Evolutionary conservation across 2,329 filamentous ascomycete genomes (phyloP), one percentile per base, ranked within the genome.

Genomic region (Gremmenia infestans): DNA sequence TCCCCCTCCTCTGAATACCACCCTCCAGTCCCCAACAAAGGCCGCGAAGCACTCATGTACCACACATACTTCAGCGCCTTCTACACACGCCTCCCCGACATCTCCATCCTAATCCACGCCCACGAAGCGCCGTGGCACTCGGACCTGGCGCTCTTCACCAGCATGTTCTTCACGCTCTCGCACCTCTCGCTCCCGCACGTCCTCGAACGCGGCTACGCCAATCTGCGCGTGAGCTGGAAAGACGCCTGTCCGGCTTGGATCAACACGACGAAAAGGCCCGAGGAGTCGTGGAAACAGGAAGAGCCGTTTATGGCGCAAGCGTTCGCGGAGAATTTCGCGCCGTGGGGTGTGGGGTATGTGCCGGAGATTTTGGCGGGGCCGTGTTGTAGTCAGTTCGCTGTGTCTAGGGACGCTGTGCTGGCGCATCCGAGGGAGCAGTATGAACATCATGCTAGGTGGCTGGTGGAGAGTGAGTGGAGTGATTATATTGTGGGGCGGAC

Each of bases 371-470:
- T 85, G 7, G 80, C 75, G 2, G 76, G 78, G 2, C 75, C 81
- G 6, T 86, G 83, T 67, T 86, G 83, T 67, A 81, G 82, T 22
- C 83, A 87, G 67, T 87, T 87, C 60, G 83, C 79, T 0, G 80
- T 85, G 8, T 79, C 80, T 5, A 71, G 75, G 8, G 75, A 79
- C 14, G 76, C 76, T 42, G 73, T 86, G 32, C 73, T 67, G 2
- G 64, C 70, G 42, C 72, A 80, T 32, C 73, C 80, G 2, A 70
- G 67, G 52, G 73, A 73, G 14, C 79, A 81, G 53, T 87, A 86
- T 60, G 62, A 79, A 25, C 73, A 74, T 35, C 80, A 79, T 63
- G 74, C 81, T 3, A 70, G 81, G 37, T 87, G 83, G 83, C 62
- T 86, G 40, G 65, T 82, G 14, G 72, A 77, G 4, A 81, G 81